phyloP scores from a whole-genome alignment of 805 yeast genomes.

The Sugiyamaella qingdaonensis region DNA sequence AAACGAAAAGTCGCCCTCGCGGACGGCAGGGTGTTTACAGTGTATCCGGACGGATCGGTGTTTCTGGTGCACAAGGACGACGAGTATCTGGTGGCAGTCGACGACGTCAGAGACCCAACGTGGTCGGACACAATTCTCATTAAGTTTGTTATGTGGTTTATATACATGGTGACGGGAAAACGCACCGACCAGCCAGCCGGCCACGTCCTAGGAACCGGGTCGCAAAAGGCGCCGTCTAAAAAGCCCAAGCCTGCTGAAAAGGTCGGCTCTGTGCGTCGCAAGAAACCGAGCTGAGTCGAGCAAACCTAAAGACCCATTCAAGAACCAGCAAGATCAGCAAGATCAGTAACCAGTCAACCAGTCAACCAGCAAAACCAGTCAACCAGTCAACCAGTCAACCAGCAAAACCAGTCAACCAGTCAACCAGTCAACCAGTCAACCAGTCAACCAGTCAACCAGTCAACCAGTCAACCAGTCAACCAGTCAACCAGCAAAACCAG shows the following conservation, averaged over 20 bases:
- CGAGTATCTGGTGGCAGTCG: constrained; percentile 28
- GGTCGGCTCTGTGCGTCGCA: constrained; percentile 19
- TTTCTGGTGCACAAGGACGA: constrained; percentile 26
- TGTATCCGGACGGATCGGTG: constrained; percentile 34
- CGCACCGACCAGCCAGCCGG: constrained; percentile 10
- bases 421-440: too few species aligned
- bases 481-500: too few species aligned
- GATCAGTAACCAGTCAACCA: too few species aligned
- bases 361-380: neutral
- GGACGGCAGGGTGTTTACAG: constrained; percentile 32
- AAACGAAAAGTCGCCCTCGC: constrained; percentile 25
- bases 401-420: too few species aligned
- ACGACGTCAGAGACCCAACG: constrained; percentile 30
- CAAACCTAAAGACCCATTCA: neutral
- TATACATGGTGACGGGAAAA: constrained; percentile 20
- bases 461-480: too few species aligned
- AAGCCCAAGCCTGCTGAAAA: constrained; percentile 19
- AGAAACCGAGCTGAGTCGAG: neutral
- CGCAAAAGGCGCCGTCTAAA: constrained; percentile 7
- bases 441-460: too few species aligned
- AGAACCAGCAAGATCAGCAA: neutral
- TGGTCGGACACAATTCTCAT: constrained; percentile 33
- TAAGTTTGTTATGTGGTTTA: constrained; percentile 23
- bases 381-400: too few species aligned
- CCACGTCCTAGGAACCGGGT: constrained; percentile 4